These are phyloP conservation scores for Jimgerdemannia flammicorona DNA, from an alignment of 192 early-diverging fungal species.

Conservation along the genomic window DNA sequence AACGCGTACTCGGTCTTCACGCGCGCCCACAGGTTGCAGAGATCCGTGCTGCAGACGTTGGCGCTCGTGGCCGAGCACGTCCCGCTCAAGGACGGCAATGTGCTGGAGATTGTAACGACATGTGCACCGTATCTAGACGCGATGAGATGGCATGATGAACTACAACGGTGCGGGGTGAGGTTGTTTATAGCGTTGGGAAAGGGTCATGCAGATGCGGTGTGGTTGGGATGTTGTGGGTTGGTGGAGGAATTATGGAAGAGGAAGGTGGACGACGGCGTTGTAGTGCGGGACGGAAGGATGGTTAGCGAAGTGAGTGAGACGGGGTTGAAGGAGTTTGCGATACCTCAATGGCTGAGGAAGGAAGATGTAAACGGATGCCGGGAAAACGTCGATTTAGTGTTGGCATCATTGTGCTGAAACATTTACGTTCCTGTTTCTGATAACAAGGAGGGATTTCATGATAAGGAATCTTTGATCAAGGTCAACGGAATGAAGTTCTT, in stretches of 20 bases:
- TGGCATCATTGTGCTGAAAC: background rate
- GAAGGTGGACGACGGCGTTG: background rate
- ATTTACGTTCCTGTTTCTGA: too few relatives aligned
- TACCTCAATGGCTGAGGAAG: background rate
- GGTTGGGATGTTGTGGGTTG: slow-evolving; percentile 9
- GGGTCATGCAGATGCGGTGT: slow-evolving; percentile 17
- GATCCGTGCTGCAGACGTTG: slow-evolving; percentile 19
- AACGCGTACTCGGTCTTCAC: slow-evolving; percentile 24
- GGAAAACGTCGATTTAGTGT: background rate
- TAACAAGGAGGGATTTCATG: too few relatives aligned
- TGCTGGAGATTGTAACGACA: slow-evolving; percentile 10
- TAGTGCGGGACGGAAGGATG: background rate
- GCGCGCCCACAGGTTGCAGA: slow-evolving; percentile 15
- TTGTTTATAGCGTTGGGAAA: slow-evolving; percentile 5
- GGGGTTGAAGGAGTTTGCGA: background rate
- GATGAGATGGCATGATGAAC: slow-evolving; percentile 5
- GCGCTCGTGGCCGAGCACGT: slow-evolving; percentile 15
- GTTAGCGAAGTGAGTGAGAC: background rate
- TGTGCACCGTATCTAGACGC: slow-evolving; percentile 13
- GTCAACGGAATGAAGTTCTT: too few relatives aligned
- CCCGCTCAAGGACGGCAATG: slow-evolving; percentile 3
- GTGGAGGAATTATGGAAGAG: background rate
- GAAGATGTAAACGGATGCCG: background rate
- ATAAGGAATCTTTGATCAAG: too few relatives aligned
- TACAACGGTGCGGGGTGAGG: slow-evolving; percentile 12